Evolutionary conservation across 2,329 filamentous ascomycete species (phyloP).

Genomic region (Raffaelea arxii): DNA sequence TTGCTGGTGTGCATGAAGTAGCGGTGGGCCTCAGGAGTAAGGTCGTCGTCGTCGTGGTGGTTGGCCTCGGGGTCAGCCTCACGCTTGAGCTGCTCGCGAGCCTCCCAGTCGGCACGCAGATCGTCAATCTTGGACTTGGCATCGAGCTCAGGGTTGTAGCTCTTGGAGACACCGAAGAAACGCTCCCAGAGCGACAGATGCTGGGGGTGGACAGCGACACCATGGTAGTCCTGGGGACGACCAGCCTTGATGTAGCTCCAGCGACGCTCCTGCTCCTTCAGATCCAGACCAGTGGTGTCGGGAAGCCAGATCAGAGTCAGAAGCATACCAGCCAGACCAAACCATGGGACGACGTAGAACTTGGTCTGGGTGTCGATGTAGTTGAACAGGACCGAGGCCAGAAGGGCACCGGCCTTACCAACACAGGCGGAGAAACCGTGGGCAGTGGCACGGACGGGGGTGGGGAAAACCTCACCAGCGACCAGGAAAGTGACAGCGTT

Average conservation of each 20-base stretch:
- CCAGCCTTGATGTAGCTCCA: conserved; percentile 81
- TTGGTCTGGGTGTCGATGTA: conserved; percentile 80
- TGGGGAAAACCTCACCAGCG: conserved; percentile 93
- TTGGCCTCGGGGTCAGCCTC: conserved; percentile 37
- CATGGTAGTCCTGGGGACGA: conserved; percentile 75
- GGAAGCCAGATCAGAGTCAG: conserved; percentile 80
- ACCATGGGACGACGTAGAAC: conserved; percentile 93
- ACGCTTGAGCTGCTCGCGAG: conserved; percentile 34
- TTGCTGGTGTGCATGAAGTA: conserved; percentile 37
- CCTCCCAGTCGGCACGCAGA: conserved; percentile 57
- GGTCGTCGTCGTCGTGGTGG: conserved; percentile 31
- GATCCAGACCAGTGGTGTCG: conserved; percentile 92
- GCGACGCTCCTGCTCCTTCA: conserved; percentile 93
- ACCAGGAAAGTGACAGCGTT: conserved; percentile 96
- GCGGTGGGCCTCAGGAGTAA: conserved; percentile 42
- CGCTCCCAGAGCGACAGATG: conserved; percentile 88
- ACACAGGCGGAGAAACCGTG: conserved; percentile 91
- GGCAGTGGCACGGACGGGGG: conserved; percentile 82
- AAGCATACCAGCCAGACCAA: conserved; percentile 77
- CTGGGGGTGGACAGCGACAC: conserved; percentile 80
- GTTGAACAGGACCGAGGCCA: conserved; percentile 85
- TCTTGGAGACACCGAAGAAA: conserved; percentile 64
- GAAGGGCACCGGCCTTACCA: conserved; percentile 80
- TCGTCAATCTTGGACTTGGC: conserved; percentile 78
- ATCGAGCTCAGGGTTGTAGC: conserved; percentile 76